These are phyloP conservation scores for Persicaria tinctoria DNA, from an alignment of 148 eudicot genomes.

Conservation along the genomic window DNA sequence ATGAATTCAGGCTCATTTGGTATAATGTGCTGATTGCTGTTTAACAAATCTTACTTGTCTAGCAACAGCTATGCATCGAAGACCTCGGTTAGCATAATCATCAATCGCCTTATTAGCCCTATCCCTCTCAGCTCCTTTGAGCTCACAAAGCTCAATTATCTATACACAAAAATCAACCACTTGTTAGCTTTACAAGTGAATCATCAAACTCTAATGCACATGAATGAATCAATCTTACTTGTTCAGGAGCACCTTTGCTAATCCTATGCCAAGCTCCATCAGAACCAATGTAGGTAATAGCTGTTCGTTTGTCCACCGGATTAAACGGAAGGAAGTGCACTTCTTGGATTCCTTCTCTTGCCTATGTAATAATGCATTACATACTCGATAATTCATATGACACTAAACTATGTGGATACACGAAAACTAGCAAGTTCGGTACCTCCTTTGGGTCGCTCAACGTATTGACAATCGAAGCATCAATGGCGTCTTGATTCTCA, in stretches of 20 bases:
- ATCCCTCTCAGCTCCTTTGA: slow-evolving; percentile 49
- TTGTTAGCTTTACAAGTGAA: background rate
- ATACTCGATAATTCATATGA: background rate
- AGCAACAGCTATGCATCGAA: slow-evolving; percentile 77
- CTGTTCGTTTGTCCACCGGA: slow-evolving; percentile 78
- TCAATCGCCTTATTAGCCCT: slow-evolving; percentile 62
- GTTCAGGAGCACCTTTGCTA: slow-evolving; percentile 89
- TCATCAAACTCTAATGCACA: background rate
- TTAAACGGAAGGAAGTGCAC: slow-evolving; percentile 75
- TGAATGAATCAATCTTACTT: slow-evolving; percentile 28
- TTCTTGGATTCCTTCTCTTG: slow-evolving; percentile 71
- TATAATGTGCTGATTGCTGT: background rate
- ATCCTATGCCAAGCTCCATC: slow-evolving; percentile 64
- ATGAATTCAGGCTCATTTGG: no score
- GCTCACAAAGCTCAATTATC: slow-evolving; percentile 80
- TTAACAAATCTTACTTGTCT: slow-evolving; percentile 42
- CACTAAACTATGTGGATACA: background rate
- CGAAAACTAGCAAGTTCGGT: background rate
- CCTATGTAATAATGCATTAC: slow-evolving; percentile 28
- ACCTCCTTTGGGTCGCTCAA: slow-evolving; percentile 70
- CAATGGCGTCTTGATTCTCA: slow-evolving; percentile 82
- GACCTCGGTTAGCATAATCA: slow-evolving; percentile 75
- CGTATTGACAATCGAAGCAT: slow-evolving; percentile 66
- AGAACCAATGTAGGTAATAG: slow-evolving; percentile 57
- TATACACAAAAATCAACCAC: slow-evolving; percentile 11